Base-by-base conservation (phyloP, 108 stramenopile genomes). In the Cyclostephanos invisitatus region DNA sequence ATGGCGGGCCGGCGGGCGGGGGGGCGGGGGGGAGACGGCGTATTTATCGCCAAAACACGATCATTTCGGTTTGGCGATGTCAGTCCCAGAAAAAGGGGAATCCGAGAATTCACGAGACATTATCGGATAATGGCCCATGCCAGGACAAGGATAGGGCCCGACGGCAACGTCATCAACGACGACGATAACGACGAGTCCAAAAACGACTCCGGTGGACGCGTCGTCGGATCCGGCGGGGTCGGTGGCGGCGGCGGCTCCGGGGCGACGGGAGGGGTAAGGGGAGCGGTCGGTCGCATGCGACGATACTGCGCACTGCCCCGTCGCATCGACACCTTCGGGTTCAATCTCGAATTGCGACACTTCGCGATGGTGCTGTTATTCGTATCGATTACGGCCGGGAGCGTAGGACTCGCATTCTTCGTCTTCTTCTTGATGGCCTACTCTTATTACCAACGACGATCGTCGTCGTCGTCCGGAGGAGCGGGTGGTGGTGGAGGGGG, bases 281-380 rank as follows among this genome's bases (percentile, higher is more conserved):
- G 25, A 40, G 48, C 55, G 69, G 1, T 67, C n/a, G n/a, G n/a
- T n/a, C n/a, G n/a, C n/a, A n/a, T n/a, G n/a, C n/a, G n/a, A n/a
- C n/a, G 80, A 8, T 11, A 37, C 17, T 65, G 63, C 29, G 44
- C 64, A 25, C 73, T 69, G 27, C 80, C 80, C 28, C 44, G 40
- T 17, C 46, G 62, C 47, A 57, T 81, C 1, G 80, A 81, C 38
- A 68, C 73, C 28, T 81, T 81, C 48, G 80, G 80, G 2, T 81
- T 81, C 59, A 56, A 81, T 65, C 54, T 81, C 18, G 80, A 81
- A 51, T 42, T 81, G 11, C 74, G 74, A 32, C 80, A 81, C 60
- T 81, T 81, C 38, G 57, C 72, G 15, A 27, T 81, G 5, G 64
- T 81, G 55, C 35, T 81, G 37, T 32, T 81, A 24, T 60, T 81